Evolutionary conservation across 2,329 filamentous ascomycete species (phyloP), one percentile per base, ranked within the genome.

Genomic region (Verticillium longisporum): DNA sequence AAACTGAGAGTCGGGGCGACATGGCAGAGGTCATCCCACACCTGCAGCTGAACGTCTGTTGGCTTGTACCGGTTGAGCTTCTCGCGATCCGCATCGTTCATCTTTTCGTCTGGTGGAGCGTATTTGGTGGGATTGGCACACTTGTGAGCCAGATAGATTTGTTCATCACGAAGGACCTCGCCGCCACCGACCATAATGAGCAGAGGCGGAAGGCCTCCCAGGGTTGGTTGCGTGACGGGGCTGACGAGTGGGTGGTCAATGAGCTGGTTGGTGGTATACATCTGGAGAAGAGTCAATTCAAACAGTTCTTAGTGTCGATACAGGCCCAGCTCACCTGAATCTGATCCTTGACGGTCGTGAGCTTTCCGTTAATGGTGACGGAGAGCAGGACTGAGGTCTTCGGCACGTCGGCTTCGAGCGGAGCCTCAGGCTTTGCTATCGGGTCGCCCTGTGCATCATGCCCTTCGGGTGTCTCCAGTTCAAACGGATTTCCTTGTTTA

Each of bases 11-110:
- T 97, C 1, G 94, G 91, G 0, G 89, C 88, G 6, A 96, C 93
- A 71, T 98, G 94, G 69, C 95, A 98, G 2, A 98, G 78, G 68
- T 97, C 90, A 61, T 98, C 94, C 93, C 94, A 98, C 1, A 98
- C 88, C 72, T 98, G 95, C 2, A 99, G 81, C 71, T 97, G 92
- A 0, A 98, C 94, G 67, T 96, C 86, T 0, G 95, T 99, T 0
- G 92, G 91, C 61, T 86, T 85, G 73, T 91, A 96, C 64, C 82
- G 86, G 38, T 81, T 77, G 15, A 95, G 69, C 13, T 80, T 74
- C 4, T 82, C 80, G 21, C 81, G 81, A 33, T 88, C 87, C 62
- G 82, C 79, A 41, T 88, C 83, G 37, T 88, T 80, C 63, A 95
- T 77, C 54, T 85, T 80, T 0, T 79, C 79, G 41, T 89, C 82